Percentiles rank a stretch among this genome's conserved stretches.
Conservation (phyloP, 208 protist genomes). For the Borovskyia barvae region DNA sequence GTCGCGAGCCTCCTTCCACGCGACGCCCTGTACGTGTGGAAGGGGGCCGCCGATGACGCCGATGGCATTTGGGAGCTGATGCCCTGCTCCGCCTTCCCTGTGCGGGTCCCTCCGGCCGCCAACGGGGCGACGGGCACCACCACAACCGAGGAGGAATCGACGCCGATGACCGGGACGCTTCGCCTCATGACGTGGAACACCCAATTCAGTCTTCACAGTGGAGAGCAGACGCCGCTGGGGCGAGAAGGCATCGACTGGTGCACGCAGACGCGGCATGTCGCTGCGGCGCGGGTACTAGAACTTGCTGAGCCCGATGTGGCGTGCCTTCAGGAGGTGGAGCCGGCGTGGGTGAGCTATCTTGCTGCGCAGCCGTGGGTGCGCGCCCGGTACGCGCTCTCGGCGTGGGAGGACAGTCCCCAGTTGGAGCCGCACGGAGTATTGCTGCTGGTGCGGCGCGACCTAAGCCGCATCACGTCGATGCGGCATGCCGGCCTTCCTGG, state of each 20-base stretch:
- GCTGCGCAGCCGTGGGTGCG: constrained; percentile 47
- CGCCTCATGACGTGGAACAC: constrained; percentile 57
- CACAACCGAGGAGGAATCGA: not conserved
- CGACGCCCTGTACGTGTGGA: constrained; percentile 17
- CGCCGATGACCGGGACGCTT: constrained; percentile 12
- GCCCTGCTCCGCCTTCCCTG: constrained; percentile 20
- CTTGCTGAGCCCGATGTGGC: constrained; percentile 50
- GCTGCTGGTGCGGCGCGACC: constrained; percentile 33
- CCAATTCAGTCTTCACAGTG: constrained; percentile 51
- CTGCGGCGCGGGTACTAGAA: constrained; percentile 38
- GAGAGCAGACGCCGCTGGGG: constrained; percentile 47
- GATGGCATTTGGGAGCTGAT: constrained; percentile 15
- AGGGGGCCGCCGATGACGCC: too few species aligned
- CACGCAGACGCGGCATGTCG: constrained; percentile 47
- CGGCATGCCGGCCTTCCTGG: constrained; percentile 41
- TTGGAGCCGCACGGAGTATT: constrained; percentile 57
- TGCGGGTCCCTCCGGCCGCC: too few species aligned
- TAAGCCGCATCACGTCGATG: constrained; percentile 16
- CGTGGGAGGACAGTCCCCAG: constrained; percentile 24
- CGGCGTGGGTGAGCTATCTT: constrained; percentile 46
- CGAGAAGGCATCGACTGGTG: constrained; percentile 62
- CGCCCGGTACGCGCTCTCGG: constrained; percentile 35
- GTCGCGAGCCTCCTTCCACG: not conserved
- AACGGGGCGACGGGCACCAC: too few species aligned
- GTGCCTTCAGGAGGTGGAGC: constrained; percentile 62